A percentile compares a stretch with the other conserved stretches of the same genome.
Evolutionary conservation across 2,329 filamentous ascomycete genomes (phyloP).

Genomic region (Trichophyton benhamiae): DNA sequence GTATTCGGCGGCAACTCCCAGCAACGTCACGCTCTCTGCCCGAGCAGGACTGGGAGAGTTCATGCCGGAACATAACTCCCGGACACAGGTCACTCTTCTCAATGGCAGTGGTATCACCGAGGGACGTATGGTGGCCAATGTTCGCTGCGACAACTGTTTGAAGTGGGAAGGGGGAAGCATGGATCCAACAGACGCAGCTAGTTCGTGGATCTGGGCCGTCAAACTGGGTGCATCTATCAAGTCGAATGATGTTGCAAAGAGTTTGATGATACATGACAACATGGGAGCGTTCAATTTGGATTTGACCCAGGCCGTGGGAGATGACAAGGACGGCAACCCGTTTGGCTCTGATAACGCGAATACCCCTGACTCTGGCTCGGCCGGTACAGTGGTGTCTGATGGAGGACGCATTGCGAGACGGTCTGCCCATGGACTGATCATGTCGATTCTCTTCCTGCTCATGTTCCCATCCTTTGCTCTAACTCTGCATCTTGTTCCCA

Average conservation of each 20-base stretch:
- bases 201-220: conserved; percentile 42
- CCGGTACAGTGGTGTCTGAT: not conserved
- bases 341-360: conserved; percentile 13
- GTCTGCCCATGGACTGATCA: conserved; percentile 18
- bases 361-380: not conserved
- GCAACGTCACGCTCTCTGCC: conserved; percentile 47
- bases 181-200: conserved; percentile 34
- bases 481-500: conserved; percentile 9
- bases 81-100: conserved; percentile 37
- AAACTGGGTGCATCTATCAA: conserved; percentile 37
- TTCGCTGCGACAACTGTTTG: conserved; percentile 44
- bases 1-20: conserved; percentile 38
- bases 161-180: conserved; percentile 42
- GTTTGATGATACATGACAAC: conserved; percentile 36
- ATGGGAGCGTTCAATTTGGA: conserved; percentile 36
- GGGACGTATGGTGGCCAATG: conserved; percentile 44
- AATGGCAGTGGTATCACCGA: conserved; percentile 42
- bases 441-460: conserved; percentile 18
- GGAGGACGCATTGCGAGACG: conserved; percentile 7
- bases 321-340: conserved; percentile 27
- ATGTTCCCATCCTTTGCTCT: conserved; percentile 19
- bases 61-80: conserved; percentile 32
- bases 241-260: conserved; percentile 33
- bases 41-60: conserved; percentile 35
- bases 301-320: conserved; percentile 39